Conservation (phyloP, 352 stramenopile species). For the Globisporangium canariense region DNA sequence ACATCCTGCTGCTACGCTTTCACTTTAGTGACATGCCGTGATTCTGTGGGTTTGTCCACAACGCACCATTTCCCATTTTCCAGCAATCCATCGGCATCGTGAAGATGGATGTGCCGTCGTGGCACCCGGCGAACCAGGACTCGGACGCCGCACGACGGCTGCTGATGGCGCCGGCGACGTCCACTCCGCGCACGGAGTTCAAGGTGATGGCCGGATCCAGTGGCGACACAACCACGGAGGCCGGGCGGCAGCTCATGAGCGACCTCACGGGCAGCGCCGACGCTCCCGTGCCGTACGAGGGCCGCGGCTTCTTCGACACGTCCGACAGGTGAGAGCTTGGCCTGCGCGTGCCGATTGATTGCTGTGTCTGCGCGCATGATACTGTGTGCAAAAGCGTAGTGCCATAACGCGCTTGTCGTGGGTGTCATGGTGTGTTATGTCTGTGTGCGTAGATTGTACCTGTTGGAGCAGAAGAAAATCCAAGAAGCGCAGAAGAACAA, state of each 20-base stretch:
- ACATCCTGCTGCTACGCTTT: too few species aligned
- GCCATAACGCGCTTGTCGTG: constrained; percentile 4
- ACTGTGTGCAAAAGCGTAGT: too few species aligned
- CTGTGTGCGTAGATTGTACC: constrained; percentile 39
- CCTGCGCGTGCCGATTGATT: background rate
- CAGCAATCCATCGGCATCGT: background rate
- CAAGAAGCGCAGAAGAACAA: constrained; percentile 31
- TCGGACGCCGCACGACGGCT: constrained; percentile 30
- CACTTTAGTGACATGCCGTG: too few species aligned
- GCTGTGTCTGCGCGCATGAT: too few species aligned
- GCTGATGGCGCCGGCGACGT: constrained; percentile 16
- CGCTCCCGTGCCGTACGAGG: constrained; percentile 25
- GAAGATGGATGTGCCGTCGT: constrained; percentile 67
- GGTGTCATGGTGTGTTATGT: background rate
- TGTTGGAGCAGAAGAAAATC: constrained; percentile 61
- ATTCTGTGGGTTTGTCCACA: too few species aligned
- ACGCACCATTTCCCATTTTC: background rate
- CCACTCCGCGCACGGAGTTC: constrained; percentile 54
- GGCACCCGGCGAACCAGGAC: constrained; percentile 72
- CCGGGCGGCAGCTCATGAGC: constrained; percentile 51
- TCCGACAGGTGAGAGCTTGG: constrained; percentile 43
- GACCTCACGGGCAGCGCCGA: constrained; percentile 38
- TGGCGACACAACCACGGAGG: constrained; percentile 61
- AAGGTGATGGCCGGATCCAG: constrained; percentile 60
- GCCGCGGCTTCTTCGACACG: constrained; percentile 64